Evolutionary conservation across 139 green algal genomes (phyloP).

Genomic region (Ulvella scutata): DNA sequence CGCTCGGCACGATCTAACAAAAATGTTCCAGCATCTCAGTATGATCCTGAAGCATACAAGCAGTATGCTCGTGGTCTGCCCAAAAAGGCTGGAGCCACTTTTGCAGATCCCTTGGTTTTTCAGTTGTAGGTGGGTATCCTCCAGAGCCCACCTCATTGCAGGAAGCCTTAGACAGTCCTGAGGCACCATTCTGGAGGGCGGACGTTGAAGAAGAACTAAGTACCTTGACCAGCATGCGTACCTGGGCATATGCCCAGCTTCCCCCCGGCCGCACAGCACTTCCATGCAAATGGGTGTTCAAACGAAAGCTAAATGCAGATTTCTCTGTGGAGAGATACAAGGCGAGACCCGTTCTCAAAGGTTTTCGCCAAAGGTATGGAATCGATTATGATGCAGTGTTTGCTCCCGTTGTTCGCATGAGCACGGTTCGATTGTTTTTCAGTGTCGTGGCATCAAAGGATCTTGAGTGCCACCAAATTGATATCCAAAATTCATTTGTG

Average conservation of each 20-base stretch:
- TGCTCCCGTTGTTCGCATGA: conserved; percentile 12
- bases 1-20: neutral
- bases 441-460: conserved; percentile 11
- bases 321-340: conserved; percentile 33
- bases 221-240: neutral
- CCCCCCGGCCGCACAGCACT: neutral
- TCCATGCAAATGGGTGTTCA: conserved; percentile 23
- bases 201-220: neutral
- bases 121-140: neutral
- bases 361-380: conserved; percentile 18
- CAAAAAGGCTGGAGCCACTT: neutral
- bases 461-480: conserved; percentile 24
- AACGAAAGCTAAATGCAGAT: conserved; percentile 14
- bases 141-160: neutral
- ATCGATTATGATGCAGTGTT: conserved; percentile 30
- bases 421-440: conserved; percentile 19
- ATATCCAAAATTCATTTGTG: conserved; percentile 35
- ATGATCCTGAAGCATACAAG: too few relatives aligned
- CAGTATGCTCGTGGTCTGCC: neutral
- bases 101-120: too few relatives aligned
- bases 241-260: neutral
- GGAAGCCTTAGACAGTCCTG: neutral
- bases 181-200: neutral
- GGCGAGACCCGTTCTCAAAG: conserved; percentile 29
- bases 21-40: neutral